Conservation (phyloP, 2,329 filamentous ascomycete genomes). For the Fusarium burgessii region DNA sequence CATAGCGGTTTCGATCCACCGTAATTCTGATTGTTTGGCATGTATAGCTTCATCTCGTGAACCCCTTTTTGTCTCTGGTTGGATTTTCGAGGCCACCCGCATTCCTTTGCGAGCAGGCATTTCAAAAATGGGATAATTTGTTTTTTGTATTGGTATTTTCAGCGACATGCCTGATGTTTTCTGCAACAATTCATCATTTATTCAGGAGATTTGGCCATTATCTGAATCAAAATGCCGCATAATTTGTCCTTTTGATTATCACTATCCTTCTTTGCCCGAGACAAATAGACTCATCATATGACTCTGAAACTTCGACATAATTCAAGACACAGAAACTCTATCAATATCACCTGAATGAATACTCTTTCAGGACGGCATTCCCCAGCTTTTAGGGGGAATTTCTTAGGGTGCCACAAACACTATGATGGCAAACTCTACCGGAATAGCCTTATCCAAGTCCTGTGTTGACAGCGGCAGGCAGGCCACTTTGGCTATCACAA, state of each 20-base stretch:
- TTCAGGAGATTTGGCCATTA: neutral
- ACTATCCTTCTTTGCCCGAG: neutral
- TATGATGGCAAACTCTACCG: conserved; percentile 4
- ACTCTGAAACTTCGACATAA: neutral
- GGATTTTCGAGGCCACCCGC: neutral
- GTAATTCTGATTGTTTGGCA: conserved; percentile 7
- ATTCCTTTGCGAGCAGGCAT: neutral
- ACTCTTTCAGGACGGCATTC: neutral
- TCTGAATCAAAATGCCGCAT: conserved; percentile 18
- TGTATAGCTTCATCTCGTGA: conserved; percentile 4
- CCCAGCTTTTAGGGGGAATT: neutral
- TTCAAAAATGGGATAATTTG: neutral
- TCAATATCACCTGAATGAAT: neutral
- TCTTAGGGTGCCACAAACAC: conserved; percentile 6
- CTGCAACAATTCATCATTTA: neutral
- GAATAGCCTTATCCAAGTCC: conserved; percentile 12
- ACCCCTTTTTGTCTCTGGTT: conserved; percentile 6
- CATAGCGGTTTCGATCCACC: conserved; percentile 6
- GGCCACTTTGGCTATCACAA: neutral
- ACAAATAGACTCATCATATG: neutral
- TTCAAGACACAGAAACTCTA: neutral
- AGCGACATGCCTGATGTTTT: neutral
- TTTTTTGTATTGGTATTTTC: neutral
- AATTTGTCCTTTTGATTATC: conserved; percentile 11
- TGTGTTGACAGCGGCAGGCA: conserved; percentile 10